Evolutionary conservation across 805 yeast species (phyloP), one percentile per base, ranked within the genome.

Genomic region (Hanseniaspora opuntiae): DNA sequence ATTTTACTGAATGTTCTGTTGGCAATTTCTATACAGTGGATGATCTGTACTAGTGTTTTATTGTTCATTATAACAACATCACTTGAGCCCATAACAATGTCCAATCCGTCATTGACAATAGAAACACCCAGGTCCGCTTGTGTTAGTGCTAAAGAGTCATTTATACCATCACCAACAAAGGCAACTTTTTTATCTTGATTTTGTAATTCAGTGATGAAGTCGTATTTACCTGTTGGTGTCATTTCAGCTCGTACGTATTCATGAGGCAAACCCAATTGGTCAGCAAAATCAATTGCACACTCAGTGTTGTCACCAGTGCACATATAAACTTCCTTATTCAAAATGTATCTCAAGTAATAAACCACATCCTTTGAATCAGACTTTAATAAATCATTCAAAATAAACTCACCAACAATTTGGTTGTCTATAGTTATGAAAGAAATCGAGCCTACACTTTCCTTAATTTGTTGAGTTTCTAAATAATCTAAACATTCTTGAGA

Each of bases 111-210:
- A 0, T 94, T 78, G 10, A 94, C 82, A 55, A 94, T 79, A 11
- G 97, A 93, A 61, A 94, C 79, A 24, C 98, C 98, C 19, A 93
- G 68, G 59, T 88, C 86, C 0, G 96, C 84, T 54, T 83, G 76
- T 1, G 86, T 95, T 53, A 93, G 74, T 0, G 97, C 97, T 0
- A 98, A 97, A 0, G 97, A 95, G 65, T 93, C 99, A 66, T 93
- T 93, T 59, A 93, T 86, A 56, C 99, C 99, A 68, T 93, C 99
- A 38, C 99, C 99, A 22, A 93, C 82, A 73, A 94, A 88, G 6
- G 89, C 90, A 41, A 93, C 82, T 17, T 72, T 69, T 11, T 68
- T 60, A 1, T 41, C 44, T 1, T 71, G 71, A 14, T 59, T 65
- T 61, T 82, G 85, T 53, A 86, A 68, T 47, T 74, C 71, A 40